phyloP scores from a whole-genome alignment of 192 early-diverging fungal species.

The Coemansia sp. region DNA sequence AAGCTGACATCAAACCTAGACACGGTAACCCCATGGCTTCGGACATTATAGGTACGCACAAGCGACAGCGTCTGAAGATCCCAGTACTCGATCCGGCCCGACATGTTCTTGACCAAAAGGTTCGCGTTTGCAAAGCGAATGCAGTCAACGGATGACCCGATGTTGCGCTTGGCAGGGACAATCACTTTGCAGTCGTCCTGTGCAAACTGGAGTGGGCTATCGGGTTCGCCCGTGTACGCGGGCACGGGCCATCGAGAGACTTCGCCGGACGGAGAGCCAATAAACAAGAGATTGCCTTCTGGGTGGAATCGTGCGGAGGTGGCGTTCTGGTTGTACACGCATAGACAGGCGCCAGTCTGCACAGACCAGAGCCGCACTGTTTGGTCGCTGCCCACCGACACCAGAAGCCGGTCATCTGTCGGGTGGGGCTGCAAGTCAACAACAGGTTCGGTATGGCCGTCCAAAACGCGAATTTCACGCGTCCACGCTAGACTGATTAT shows the following conservation, averaged over 20 bases:
- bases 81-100: slow-evolving; percentile 79
- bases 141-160: slow-evolving; percentile 60
- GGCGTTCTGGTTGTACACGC: slow-evolving; percentile 61
- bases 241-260: slow-evolving; percentile 60
- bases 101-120: slow-evolving; percentile 68
- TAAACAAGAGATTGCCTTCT: slow-evolving; percentile 58
- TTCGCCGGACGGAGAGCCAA: slow-evolving; percentile 54
- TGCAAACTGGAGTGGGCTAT: slow-evolving; percentile 12
- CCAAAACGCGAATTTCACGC: slow-evolving; percentile 60
- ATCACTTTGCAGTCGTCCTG: slow-evolving; percentile 28
- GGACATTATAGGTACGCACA: slow-evolving; percentile 51
- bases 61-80: slow-evolving; percentile 55
- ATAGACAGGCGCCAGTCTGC: slow-evolving; percentile 59
- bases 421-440: slow-evolving; percentile 74
- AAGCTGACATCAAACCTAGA: slow-evolving; percentile 67
- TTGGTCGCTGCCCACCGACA: slow-evolving; percentile 71
- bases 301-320: slow-evolving; percentile 70
- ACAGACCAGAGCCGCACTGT: slow-evolving; percentile 81
- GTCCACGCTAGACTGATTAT: slow-evolving; percentile 73
- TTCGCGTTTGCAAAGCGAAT: slow-evolving; percentile 68
- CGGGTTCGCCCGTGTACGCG: slow-evolving; percentile 17
- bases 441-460: slow-evolving; percentile 61
- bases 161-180: slow-evolving; percentile 20
- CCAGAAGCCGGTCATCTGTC: slow-evolving; percentile 59
- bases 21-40: slow-evolving; percentile 43